Percentiles rank a stretch among this genome's conserved stretches.
Conservation (phyloP, 2,329 filamentous ascomycete species). For the Fusarium illudens region DNA sequence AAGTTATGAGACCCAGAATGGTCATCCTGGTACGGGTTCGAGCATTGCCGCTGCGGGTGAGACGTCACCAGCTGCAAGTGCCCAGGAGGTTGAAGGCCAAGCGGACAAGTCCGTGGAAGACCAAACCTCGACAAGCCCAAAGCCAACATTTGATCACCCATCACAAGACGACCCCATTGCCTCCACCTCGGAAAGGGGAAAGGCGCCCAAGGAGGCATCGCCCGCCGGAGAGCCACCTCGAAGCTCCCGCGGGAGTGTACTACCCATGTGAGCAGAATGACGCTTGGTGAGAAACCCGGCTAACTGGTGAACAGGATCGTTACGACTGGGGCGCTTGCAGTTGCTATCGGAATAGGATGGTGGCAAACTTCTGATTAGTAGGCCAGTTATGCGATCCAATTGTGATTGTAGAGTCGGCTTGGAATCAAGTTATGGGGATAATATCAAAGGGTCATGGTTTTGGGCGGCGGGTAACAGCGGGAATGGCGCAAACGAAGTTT, state of each 20-base stretch:
- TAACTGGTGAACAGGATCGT: slow-evolving; percentile 34
- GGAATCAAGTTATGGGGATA: slow-evolving; percentile 6
- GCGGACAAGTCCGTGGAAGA: slow-evolving; percentile 2
- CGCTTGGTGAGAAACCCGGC: neutral
- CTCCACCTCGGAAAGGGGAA: neutral
- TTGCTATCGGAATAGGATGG: slow-evolving; percentile 41
- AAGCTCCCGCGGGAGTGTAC: slow-evolving; percentile 13
- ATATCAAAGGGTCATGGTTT: neutral
- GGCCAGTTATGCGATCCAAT: neutral
- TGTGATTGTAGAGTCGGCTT: slow-evolving; percentile 1
- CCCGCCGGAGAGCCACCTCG: slow-evolving; percentile 12
- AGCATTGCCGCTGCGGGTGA: neutral
- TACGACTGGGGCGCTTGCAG: slow-evolving; percentile 37
- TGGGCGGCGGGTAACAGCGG: neutral
- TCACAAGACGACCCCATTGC: neutral
- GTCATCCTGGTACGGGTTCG: neutral
- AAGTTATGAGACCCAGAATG: slow-evolving; percentile 19
- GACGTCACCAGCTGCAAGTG: neutral
- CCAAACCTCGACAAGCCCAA: neutral
- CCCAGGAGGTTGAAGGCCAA: slow-evolving; percentile 1
- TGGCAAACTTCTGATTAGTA: slow-evolving; percentile 36
- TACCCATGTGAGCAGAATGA: slow-evolving; percentile 31
- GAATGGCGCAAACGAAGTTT: slow-evolving; percentile 11
- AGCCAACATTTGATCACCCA: neutral
- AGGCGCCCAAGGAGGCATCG: slow-evolving; percentile 2